These are phyloP conservation scores for Boletus edulis DNA, from an alignment of 768 basidiomycete species.

Conservation along the genomic window DNA sequence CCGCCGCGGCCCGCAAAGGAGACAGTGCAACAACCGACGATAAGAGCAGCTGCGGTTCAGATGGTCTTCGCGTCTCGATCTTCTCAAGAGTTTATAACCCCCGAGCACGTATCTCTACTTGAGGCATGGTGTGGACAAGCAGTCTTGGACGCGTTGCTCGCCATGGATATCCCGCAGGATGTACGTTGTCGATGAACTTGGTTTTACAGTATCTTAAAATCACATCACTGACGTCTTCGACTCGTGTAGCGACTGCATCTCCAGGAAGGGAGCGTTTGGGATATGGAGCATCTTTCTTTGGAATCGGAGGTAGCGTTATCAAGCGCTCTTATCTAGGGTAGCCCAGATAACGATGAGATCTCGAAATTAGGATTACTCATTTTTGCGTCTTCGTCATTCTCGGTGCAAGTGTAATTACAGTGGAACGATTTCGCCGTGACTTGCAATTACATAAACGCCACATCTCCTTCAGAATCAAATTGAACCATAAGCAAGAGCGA, in stretches of 20 bases:
- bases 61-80: slow-evolving; percentile 80
- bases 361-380: background rate
- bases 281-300: slow-evolving; percentile 10
- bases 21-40: slow-evolving; percentile 31
- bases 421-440: background rate
- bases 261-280: slow-evolving; percentile 59
- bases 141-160: slow-evolving; percentile 54
- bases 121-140: slow-evolving; percentile 64
- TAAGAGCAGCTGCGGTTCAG: slow-evolving; percentile 76
- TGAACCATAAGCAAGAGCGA: slow-evolving; percentile 3
- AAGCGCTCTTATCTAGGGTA: background rate
- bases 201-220: background rate
- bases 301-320: slow-evolving; percentile 8
- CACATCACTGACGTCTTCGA: slow-evolving; percentile 10
- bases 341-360: background rate
- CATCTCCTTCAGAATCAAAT: slow-evolving; percentile 17
- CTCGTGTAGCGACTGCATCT: slow-evolving; percentile 48
- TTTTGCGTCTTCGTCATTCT: background rate
- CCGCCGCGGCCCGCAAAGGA: background rate
- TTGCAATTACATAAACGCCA: slow-evolving; percentile 26
- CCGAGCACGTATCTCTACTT: slow-evolving; percentile 53
- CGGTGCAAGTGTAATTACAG: background rate
- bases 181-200: slow-evolving; percentile 33
- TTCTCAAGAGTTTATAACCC: slow-evolving; percentile 73
- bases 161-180: slow-evolving; percentile 45